These are phyloP conservation scores for Xylariales sp. DNA, from an alignment of 2,329 filamentous ascomycete genomes.

Conservation along the genomic window DNA sequence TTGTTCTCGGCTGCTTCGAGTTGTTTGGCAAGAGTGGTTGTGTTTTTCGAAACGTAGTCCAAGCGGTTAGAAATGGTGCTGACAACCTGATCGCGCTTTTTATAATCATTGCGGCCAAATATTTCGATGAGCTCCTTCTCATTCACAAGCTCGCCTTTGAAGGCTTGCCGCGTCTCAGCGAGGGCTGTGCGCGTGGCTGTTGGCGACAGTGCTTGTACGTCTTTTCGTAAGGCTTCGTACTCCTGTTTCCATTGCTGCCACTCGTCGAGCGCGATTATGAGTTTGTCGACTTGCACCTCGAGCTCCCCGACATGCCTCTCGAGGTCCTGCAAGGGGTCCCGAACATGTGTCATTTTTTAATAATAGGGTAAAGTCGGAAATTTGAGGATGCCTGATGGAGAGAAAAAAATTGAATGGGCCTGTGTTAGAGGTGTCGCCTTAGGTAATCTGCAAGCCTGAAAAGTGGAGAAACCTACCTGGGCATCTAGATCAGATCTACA, in stretches of 20 bases:
- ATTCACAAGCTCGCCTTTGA: constrained; percentile 73
- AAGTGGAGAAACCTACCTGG: background rate
- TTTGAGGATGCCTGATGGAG: constrained; percentile 16
- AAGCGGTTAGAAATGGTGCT: constrained; percentile 78
- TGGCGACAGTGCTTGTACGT: constrained; percentile 70
- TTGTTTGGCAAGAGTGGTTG: constrained; percentile 70
- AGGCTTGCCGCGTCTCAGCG: constrained; percentile 66
- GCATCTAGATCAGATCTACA: no score
- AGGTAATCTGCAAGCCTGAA: no score
- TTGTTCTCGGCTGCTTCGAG: constrained; percentile 75
- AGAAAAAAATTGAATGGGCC: constrained; percentile 18
- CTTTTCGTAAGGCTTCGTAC: constrained; percentile 89
- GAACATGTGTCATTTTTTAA: constrained; percentile 42
- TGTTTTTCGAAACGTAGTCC: constrained; percentile 90
- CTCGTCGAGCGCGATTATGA: constrained; percentile 81
- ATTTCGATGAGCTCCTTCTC: constrained; percentile 67
- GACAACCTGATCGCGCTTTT: constrained; percentile 71
- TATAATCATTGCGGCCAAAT: constrained; percentile 58
- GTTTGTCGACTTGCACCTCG: constrained; percentile 78
- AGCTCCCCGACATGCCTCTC: constrained; percentile 81
- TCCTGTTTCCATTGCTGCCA: constrained; percentile 94
- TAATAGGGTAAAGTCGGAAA: background rate
- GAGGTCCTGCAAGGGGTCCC: constrained; percentile 71
- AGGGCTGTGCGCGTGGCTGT: constrained; percentile 65
- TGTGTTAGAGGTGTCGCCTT: background rate